These are phyloP conservation scores for Herpetomonas samuelpessoai DNA, from an alignment of 208 protist species.

Conservation along the genomic window DNA sequence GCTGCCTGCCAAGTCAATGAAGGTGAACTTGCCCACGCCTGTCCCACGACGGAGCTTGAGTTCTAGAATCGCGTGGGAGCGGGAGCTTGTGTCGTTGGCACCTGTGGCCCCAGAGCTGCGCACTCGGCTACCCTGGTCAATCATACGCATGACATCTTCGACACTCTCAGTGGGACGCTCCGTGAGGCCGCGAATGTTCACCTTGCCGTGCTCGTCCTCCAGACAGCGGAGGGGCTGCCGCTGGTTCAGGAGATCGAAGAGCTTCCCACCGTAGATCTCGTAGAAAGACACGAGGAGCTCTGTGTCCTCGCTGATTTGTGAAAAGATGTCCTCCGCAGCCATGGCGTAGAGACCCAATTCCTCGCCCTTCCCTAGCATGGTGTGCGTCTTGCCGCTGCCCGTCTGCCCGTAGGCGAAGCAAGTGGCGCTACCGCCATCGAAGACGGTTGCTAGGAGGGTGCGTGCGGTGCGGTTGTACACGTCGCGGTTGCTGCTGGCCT, in stretches of 20 bases:
- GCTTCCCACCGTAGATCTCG: constrained; percentile 84
- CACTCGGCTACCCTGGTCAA: constrained; percentile 78
- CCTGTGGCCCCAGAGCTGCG: constrained; percentile 88
- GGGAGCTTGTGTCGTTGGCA: constrained; percentile 93
- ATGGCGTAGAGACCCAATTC: constrained; percentile 72
- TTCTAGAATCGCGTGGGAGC: constrained; percentile 96
- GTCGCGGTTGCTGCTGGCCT: constrained; percentile 78
- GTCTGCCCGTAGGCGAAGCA: constrained; percentile 93
- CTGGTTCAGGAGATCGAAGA: constrained; percentile 74
- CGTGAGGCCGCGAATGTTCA: constrained; percentile 68
- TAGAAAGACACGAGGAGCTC: constrained; percentile 65
- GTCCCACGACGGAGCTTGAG: constrained; percentile 31
- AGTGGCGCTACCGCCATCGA: constrained; percentile 60
- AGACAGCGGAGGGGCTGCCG: constrained; percentile 56
- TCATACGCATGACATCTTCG: constrained; percentile 61
- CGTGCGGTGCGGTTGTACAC: constrained; percentile 88
- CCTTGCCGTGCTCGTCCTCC: constrained; percentile 59
- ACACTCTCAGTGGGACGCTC: constrained; percentile 42
- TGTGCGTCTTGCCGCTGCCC: constrained; percentile 91
- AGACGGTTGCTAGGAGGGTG: constrained; percentile 57
- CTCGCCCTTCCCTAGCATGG: constrained; percentile 76
- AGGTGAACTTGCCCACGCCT: constrained; percentile 49
- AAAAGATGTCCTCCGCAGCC: constrained; percentile 67
- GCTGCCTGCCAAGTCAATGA: constrained; percentile 94
- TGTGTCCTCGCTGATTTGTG: constrained; percentile 31